These are phyloP conservation scores for Pezicula neosporulosa DNA, from an alignment of 2,329 filamentous ascomycete species.

Conservation along the genomic window DNA sequence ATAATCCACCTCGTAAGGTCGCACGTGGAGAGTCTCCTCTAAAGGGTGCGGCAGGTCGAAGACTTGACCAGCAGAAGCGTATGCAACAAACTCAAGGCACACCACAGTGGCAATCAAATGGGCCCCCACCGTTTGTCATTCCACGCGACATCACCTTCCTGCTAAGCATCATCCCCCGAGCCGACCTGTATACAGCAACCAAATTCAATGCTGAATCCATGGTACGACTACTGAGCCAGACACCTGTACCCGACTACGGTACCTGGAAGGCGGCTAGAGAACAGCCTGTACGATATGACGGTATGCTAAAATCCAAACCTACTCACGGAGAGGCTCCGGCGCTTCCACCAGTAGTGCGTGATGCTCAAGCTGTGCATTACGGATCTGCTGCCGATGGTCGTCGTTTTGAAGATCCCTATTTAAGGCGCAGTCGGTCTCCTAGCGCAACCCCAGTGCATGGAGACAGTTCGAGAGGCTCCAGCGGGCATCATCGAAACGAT, in stretches of 20 bases:
- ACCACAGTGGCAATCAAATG: constrained; percentile 28
- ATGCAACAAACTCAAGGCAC: constrained; percentile 50
- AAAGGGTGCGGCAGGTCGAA: constrained; percentile 83
- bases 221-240: constrained; percentile 68
- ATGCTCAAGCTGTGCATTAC: neutral
- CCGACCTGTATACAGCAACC: constrained; percentile 65
- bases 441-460: too few species aligned
- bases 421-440: too few species aligned
- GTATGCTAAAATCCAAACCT: constrained; percentile 11
- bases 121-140: constrained; percentile 56
- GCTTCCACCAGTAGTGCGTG: neutral
- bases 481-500: too few species aligned
- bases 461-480: too few species aligned
- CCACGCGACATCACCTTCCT: constrained; percentile 63
- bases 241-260: constrained; percentile 59
- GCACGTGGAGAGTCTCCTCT: constrained; percentile 87
- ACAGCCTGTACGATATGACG: constrained; percentile 23
- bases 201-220: constrained; percentile 69
- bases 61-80: constrained; percentile 67
- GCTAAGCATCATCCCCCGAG: constrained; percentile 60
- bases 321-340: neutral
- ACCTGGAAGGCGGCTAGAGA: constrained; percentile 46
- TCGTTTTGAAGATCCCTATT: too few species aligned
- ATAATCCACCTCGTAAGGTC: constrained; percentile 80
- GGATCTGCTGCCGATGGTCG: too few species aligned